Conservation (phyloP, 192 early-diverging fungal genomes). For the Physocladia obscura region DNA sequence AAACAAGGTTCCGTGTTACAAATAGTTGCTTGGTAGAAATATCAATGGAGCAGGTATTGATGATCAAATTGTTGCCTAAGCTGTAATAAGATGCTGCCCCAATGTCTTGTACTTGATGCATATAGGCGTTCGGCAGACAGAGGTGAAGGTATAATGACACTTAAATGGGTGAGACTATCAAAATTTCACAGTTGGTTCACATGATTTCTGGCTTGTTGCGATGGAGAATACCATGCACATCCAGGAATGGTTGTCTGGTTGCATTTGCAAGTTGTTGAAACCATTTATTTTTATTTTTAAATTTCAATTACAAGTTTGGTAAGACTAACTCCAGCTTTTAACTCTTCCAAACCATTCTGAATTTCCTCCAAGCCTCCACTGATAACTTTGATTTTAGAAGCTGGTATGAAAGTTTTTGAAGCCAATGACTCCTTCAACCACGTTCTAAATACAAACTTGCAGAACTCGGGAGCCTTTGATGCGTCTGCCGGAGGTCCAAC, state of each 20-base stretch:
- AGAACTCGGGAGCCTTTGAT: not conserved
- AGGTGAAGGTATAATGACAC: not conserved
- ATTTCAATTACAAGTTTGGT: conserved; percentile 25
- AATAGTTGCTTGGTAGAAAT: not conserved
- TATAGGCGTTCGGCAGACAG: not conserved
- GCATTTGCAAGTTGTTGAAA: no score
- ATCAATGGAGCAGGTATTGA: not conserved
- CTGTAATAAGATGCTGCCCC: conserved; percentile 27
- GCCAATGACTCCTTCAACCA: conserved; percentile 3
- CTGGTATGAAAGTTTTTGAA: not conserved
- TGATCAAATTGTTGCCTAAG: conserved; percentile 4
- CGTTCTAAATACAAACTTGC: not conserved
- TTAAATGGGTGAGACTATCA: conserved; percentile 12
- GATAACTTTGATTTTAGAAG: not conserved
- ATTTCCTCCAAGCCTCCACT: conserved; percentile 8
- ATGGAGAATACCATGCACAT: conserved; percentile 93
- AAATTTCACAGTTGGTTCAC: conserved; percentile 85
- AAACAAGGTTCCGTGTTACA: no score
- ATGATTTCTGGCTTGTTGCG: conserved; percentile 96
- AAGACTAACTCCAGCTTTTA: conserved; percentile 15
- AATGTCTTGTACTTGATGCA: conserved; percentile 27
- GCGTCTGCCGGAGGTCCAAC: not conserved
- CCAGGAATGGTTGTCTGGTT: conserved; percentile 84
- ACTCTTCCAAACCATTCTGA: not conserved
- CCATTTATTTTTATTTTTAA: conserved; percentile 6